phyloP scores from a whole-genome alignment of 2,329 filamentous ascomycete genomes.

The Ceratocystis colombiana region DNA sequence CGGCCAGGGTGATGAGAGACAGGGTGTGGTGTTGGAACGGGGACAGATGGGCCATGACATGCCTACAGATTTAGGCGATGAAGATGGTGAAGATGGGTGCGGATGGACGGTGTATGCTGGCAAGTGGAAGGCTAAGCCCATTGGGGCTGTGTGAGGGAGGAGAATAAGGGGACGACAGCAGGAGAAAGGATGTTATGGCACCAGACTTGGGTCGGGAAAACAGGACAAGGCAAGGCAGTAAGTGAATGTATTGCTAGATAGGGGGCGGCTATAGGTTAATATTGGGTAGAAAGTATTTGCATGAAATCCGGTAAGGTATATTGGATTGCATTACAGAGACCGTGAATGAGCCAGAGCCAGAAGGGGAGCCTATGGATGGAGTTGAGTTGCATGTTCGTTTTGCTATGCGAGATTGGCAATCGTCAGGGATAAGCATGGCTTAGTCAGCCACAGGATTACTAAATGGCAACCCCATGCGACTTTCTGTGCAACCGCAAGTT shows the following conservation, averaged over 20 bases:
- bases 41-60: constrained; percentile 28
- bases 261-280: background rate
- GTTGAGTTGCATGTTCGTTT: too few species aligned
- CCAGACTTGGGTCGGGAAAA: background rate
- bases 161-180: too few species aligned
- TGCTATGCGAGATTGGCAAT: constrained; percentile 2
- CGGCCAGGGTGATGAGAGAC: constrained; percentile 31
- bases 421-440: background rate
- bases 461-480: background rate
- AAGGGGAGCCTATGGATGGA: too few species aligned
- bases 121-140: constrained; percentile 26
- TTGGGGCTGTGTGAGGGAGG: constrained; percentile 24
- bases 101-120: constrained; percentile 24
- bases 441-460: background rate
- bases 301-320: too few species aligned
- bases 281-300: too few species aligned
- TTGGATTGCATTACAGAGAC: too few species aligned
- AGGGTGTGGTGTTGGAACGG: constrained; percentile 37
- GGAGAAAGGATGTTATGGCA: background rate
- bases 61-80: constrained; percentile 30
- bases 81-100: constrained; percentile 25
- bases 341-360: too few species aligned
- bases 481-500: background rate
- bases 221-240: background rate
- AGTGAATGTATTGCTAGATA: background rate